These are phyloP conservation scores for Fusarium mangiferae DNA, from an alignment of 2,329 filamentous ascomycete genomes.

Conservation along the genomic window DNA sequence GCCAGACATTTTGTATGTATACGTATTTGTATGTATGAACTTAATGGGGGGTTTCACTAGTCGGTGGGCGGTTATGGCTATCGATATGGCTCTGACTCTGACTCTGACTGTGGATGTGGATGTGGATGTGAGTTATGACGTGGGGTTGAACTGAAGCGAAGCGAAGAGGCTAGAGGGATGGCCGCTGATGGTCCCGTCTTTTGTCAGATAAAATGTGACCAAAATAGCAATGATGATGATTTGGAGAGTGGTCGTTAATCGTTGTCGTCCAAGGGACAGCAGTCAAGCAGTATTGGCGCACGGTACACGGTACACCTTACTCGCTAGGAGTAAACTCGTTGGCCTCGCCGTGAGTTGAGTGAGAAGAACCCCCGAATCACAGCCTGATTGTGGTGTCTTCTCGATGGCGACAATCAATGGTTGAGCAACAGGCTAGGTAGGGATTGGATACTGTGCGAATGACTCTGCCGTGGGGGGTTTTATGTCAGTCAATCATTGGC, in stretches of 20 bases:
- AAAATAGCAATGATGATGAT: slow-evolving; percentile 2
- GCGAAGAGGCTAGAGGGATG: slow-evolving; percentile 4
- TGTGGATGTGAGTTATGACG: slow-evolving; percentile 25
- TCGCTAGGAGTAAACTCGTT: neutral
- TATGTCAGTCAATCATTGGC: slow-evolving; percentile 33
- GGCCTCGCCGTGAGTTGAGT: slow-evolving; percentile 16
- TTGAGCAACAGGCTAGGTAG: slow-evolving; percentile 8
- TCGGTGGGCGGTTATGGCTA: slow-evolving; percentile 28
- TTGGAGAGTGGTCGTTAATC: neutral
- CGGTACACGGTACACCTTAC: neutral
- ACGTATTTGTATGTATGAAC: slow-evolving; percentile 17
- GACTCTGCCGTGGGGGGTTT: slow-evolving; percentile 32
- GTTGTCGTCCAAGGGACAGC: neutral
- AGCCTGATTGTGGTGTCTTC: slow-evolving; percentile 9
- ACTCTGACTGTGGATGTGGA: neutral
- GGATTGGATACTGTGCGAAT: slow-evolving; percentile 13
- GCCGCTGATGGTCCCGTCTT: slow-evolving; percentile 17
- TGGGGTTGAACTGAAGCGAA: slow-evolving; percentile 31
- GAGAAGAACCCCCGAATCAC: slow-evolving; percentile 9
- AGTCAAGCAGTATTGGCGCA: neutral
- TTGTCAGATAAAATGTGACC: slow-evolving; percentile 14
- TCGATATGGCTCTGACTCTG: neutral
- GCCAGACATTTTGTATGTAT: slow-evolving; percentile 46
- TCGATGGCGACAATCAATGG: neutral
- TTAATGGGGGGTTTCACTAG: slow-evolving; percentile 14